Percentiles rank a stretch among this genome's conserved stretches.
phyloP scores from a whole-genome alignment of 2,329 filamentous ascomycete genomes.

The Magnaporthiopsis incrustans region DNA sequence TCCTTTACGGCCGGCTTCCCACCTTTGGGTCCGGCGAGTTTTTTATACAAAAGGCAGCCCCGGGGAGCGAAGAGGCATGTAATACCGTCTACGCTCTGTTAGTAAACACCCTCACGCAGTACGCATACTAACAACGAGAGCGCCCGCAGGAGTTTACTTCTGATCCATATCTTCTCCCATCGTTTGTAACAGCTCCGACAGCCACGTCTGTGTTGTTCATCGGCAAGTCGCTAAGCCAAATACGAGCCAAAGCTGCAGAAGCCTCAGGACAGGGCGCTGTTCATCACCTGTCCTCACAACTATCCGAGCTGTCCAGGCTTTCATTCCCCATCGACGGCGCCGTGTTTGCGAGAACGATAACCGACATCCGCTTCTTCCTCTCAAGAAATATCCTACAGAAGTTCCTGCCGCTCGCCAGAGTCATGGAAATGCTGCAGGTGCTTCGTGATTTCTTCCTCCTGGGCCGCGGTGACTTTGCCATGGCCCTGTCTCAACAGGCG shows the following conservation, averaged over 20 bases:
- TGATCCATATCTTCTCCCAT: conserved; percentile 57
- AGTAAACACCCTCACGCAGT: conserved; percentile 6
- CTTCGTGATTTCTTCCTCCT: conserved; percentile 83
- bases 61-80: conserved; percentile 30
- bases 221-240: conserved; percentile 80
- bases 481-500: conserved; percentile 77
- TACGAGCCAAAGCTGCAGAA: conserved; percentile 39
- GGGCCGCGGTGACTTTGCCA: conserved; percentile 82
- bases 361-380: conserved; percentile 69
- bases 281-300: conserved; percentile 55
- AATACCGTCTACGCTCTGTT: conserved; percentile 1
- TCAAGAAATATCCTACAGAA: conserved; percentile 79
- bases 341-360: conserved; percentile 63
- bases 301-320: conserved; percentile 60
- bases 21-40: conserved; percentile 76
- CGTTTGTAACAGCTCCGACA: conserved; percentile 67
- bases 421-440: conserved; percentile 68
- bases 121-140: conserved; percentile 6
- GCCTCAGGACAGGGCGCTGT: conserved; percentile 38
- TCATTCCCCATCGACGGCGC: conserved; percentile 66
- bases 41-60: conserved; percentile 56
- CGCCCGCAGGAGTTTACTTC: conserved; percentile 49
- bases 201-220: conserved; percentile 84
- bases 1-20: conserved; percentile 79
- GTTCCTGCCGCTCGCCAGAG: conserved; percentile 68